phyloP scores from a whole-genome alignment of 2,329 filamentous ascomycete genomes.

The Pseudohalonectria lignicola region DNA sequence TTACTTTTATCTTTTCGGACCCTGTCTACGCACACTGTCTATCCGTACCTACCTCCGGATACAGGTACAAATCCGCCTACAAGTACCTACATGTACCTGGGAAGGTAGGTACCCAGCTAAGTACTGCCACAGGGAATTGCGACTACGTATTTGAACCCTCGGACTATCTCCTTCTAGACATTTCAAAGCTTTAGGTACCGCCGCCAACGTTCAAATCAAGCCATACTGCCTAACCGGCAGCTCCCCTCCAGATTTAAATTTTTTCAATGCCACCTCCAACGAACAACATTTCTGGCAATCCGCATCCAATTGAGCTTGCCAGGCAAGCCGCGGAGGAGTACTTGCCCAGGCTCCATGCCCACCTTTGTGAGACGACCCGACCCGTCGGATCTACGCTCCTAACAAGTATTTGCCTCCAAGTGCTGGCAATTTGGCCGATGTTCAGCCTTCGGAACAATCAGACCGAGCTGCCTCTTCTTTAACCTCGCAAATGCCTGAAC shows the following conservation, averaged over 20 bases:
- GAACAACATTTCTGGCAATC: background rate
- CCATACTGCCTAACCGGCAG: too few relatives aligned
- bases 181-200: background rate
- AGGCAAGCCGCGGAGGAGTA: too few relatives aligned
- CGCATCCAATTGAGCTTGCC: too few relatives aligned
- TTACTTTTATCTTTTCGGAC: background rate
- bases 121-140: too few relatives aligned
- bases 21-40: too few relatives aligned
- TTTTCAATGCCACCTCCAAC: background rate
- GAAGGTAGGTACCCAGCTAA: background rate
- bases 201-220: background rate
- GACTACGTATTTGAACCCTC: too few relatives aligned
- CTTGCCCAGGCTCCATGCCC: too few relatives aligned
- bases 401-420: slow-evolving; percentile 1
- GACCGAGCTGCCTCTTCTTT: background rate
- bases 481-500: too few relatives aligned
- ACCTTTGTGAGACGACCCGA: slow-evolving; percentile 9
- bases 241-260: background rate
- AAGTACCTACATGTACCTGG: background rate
- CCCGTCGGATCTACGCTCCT: slow-evolving; percentile 10
- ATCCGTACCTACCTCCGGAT: too few relatives aligned
- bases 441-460: slow-evolving; percentile 1
- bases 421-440: background rate
- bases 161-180: too few relatives aligned
- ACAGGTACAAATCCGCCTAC: too few relatives aligned